Base-by-base conservation (phyloP, 2,329 filamentous ascomycete species). In the Pestalotiopsis sp. region DNA sequence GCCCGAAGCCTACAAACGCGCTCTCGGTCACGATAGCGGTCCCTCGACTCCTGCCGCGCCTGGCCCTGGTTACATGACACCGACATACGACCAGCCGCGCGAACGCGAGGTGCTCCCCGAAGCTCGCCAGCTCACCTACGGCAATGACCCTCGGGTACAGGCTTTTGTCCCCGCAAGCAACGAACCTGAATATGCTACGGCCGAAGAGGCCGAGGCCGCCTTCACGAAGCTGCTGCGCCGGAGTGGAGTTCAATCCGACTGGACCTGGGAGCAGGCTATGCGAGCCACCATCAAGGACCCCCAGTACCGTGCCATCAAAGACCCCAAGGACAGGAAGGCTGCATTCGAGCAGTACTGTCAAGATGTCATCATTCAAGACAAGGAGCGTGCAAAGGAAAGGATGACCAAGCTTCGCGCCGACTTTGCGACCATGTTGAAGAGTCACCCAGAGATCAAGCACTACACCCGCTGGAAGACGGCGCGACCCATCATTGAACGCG, bases 381-480 rank as follows among this genome's bases (percentile, higher is more conserved):
- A 97, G 84, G 94, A 97, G 80, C 92, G 93, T 74, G 95, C 95
- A 77, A 95, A 97, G 81, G 95, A 98, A 82, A 92, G 96, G 78
- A 87, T 97, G 80, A 87, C 93, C 75, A 98, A 98, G 84, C 87
- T 98, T 77, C 93, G 94, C 76, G 88, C 93, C 80, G 96, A 98
- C 85, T 99, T 99, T 81, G 92, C 92, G 74, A 95, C 91, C 67
- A 99, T 99, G 96, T 88, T 99, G 73, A 94, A 92, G 82, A 95
- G 94, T 73, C 95, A 99, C 80, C 94, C 95, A 70, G 96, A 99
- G 81, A 98, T 99, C 81, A 96, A 95, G 80, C 90, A 98, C 80
- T 98, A 97, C 80, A 98, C 95, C 57, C 92, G 94, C 70, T 99
- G 96, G 96, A 97, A 94, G 87, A 98, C 94, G 17, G 96, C 95